Evolutionary conservation across 495 filamentous ascomycete genomes (phyloP).

Genomic region (Xylaria scruposa): DNA sequence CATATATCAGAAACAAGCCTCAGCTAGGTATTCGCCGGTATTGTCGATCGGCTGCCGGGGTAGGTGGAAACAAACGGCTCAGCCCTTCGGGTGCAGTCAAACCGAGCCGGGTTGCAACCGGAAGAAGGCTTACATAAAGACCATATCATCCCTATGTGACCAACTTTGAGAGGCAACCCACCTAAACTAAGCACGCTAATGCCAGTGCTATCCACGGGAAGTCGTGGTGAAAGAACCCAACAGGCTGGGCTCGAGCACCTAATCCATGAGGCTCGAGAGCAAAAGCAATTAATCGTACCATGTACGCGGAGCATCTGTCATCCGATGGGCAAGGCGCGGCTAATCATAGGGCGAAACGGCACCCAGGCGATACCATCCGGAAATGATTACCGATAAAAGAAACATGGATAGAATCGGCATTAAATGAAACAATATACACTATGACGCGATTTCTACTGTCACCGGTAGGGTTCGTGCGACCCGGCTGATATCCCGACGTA

Average conservation of each 20-base stretch:
- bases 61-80: conserved; percentile 11
- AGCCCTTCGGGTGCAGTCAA: conserved; percentile 19
- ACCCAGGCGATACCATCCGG: neutral
- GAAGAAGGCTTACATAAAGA: neutral
- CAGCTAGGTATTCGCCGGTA: neutral
- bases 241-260: neutral
- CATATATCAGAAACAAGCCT: neutral
- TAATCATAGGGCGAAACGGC: conserved; percentile 5
- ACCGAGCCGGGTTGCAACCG: conserved; percentile 14
- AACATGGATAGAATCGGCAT: neutral
- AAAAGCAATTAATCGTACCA: conserved; percentile 28
- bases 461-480: neutral
- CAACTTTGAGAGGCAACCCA: neutral
- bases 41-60: conserved; percentile 14
- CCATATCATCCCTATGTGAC: neutral
- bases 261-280: neutral
- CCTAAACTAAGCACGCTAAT: neutral
- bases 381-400: neutral
- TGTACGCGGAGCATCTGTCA: conserved; percentile 7
- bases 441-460: neutral
- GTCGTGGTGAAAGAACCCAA: neutral
- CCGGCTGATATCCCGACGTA: neutral
- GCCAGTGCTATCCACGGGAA: neutral
- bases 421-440: neutral
- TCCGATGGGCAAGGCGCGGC: conserved; percentile 8